Base-by-base conservation (phyloP, 352 stramenopile genomes). In the Pythium scleroteichum region DNA sequence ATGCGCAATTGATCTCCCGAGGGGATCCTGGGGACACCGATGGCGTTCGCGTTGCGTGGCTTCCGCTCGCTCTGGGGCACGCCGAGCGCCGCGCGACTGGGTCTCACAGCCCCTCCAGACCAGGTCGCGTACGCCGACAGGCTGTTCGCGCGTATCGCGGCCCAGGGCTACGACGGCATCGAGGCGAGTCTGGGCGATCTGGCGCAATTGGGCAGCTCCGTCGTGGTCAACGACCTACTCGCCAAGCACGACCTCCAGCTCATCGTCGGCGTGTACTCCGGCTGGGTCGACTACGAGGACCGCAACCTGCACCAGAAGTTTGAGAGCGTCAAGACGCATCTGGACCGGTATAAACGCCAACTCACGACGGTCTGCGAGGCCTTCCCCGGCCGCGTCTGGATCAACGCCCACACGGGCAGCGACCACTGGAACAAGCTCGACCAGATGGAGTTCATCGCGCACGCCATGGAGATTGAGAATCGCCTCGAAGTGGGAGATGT, bases 261-360 rank as follows among this genome's bases (percentile, higher is more conserved):
- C 29, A 76, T 90, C 35, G 73, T 83, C 23, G 81, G 81, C 24
- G 72, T 88, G 9, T 90, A 90, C 70, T 88, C 78, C 7, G 78
- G 81, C 23, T 90, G 81, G 81, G 65, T 72, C 19, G 81, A 90
- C 68, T 90, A 90, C 58, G 78, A 87, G 53, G 68, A 73, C n/a
- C 55, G 64, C 52, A 75, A 76, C 3, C n/a, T 87, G 17, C 23
- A 48, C 4, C 54, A 88, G 54, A 78, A 88, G 53, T 88, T 86
- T 53, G 78, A 88, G 45, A 54, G 65, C 35, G 74, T 88, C 33
- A 16, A 57, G 20, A 61, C 23, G 23, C 78, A 88, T 35, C 45
- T 85, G 3, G 56, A 67, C 3, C 78, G 76, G 45, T 73, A 81
- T 27, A 72, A 53, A 14, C 47, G 67, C 58, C 76, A 88, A 41